Base-by-base conservation (phyloP, 345 rosid genomes). In the Arabis alpina region DNA sequence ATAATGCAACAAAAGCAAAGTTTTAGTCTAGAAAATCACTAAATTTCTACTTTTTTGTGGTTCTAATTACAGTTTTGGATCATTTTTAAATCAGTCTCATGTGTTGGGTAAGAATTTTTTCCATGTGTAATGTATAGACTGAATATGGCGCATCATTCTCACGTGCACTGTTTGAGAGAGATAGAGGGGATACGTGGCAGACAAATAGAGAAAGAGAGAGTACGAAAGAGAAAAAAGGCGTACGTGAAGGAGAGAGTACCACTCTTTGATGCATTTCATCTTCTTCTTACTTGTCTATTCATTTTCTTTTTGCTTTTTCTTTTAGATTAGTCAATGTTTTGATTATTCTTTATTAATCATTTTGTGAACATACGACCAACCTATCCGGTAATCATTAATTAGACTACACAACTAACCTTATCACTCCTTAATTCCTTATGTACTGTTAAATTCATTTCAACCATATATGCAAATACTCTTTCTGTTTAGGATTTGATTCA, bases 161-260 rank as follows among this genome's bases (percentile, higher is more conserved):
- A 72, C 57, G 70, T 44, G 76, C 54, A 16, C 53, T 27, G 67
- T 68, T 57, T 16, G 73, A 43, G 30, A 42, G 40, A 32, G 32
- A 54, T 45, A 14, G 28, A 10, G 2, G 3, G 40, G 40, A 36
- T 3, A 60, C 42, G 60, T 54, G 28, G 45, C 45, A 36, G 14
- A 37, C 62, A 57, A 57, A 10, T 5, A 15, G 24, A 59, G 49
- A 41, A 59, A 59, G 53, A 45, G 40, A 43, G 51, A 27, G 65
- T 61, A 42, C 19, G 19, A 59, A 23, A 10, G 23, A 60, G 50
- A 36, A 42, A 41, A 42, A 61, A 61, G 32, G 30, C 8, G 65
- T 61, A 61, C 40, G 53, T 43, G n/a, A 14, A 57, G 47, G 39
- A 57, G 57, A 58, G n/a, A n/a, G n/a, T n/a, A n/a, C 64, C 64